phyloP scores from a whole-genome alignment of 352 stramenopile genomes.

The Globisporangium okanoganense region DNA sequence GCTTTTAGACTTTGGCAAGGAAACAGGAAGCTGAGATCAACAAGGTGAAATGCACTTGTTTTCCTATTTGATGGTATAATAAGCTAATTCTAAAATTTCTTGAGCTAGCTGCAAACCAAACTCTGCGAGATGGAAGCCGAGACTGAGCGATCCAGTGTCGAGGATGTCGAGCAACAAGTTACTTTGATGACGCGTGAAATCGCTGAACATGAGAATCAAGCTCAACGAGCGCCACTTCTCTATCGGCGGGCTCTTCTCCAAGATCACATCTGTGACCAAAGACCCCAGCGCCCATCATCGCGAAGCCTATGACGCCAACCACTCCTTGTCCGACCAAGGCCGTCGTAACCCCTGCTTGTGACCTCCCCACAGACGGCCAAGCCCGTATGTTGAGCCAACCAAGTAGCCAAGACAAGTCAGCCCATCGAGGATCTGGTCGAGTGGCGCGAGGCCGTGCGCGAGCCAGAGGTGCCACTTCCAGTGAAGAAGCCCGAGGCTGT shows the following conservation, averaged over 20 bases:
- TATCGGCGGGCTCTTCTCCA: background rate
- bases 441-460: too few relatives aligned
- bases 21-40: slow-evolving; percentile 8
- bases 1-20: background rate
- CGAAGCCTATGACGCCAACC: too few relatives aligned
- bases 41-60: background rate
- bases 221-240: background rate
- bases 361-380: too few relatives aligned
- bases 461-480: too few relatives aligned
- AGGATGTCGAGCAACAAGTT: background rate
- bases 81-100: background rate
- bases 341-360: too few relatives aligned
- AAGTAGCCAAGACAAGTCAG: too few relatives aligned
- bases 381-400: too few relatives aligned
- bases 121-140: slow-evolving; percentile 2
- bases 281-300: too few relatives aligned
- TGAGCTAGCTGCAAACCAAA: slow-evolving; percentile 1
- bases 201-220: background rate
- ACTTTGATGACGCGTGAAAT: slow-evolving; percentile 1
- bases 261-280: background rate
- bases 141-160: background rate
- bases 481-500: too few relatives aligned
- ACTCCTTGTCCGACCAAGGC: too few relatives aligned
- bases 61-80: background rate
- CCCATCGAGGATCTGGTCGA: too few relatives aligned